Conservation (phyloP, 2,329 filamentous ascomycete genomes). For the Aspergillus phoenicis region DNA sequence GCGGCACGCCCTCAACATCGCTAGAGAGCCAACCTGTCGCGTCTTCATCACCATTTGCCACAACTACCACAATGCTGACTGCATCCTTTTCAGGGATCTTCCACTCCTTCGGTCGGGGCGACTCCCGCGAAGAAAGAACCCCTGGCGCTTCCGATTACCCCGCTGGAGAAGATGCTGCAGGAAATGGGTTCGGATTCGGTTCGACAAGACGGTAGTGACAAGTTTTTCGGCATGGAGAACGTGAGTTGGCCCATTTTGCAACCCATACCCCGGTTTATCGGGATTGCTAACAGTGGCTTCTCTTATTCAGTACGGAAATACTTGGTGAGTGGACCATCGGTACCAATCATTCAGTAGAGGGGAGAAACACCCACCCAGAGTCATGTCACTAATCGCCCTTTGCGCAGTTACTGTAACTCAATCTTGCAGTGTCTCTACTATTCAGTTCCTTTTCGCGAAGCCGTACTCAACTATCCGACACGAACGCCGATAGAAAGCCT, state of each 20-base stretch:
- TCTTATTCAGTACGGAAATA: conserved; percentile 80
- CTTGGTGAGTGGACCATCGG: conserved; percentile 69
- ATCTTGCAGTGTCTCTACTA: conserved; percentile 97
- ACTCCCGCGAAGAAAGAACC: conserved; percentile 62
- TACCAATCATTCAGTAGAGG: background rate
- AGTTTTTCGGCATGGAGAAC: conserved; percentile 98
- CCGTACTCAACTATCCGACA: conserved; percentile 87
- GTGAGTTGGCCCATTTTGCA: conserved; percentile 58
- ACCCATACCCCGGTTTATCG: background rate
- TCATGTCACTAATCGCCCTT: conserved; percentile 10
- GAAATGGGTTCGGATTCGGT: conserved; percentile 81
- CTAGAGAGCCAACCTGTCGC: background rate
- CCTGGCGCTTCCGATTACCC: conserved; percentile 58
- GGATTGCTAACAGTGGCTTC: conserved; percentile 22
- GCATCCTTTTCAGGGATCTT: conserved; percentile 44
- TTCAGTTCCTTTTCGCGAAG: conserved; percentile 88
- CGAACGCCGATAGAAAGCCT: conserved; percentile 70
- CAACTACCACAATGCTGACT: conserved; percentile 21
- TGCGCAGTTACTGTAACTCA: conserved; percentile 88
- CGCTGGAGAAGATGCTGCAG: conserved; percentile 74
- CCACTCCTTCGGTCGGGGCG: conserved; percentile 49
- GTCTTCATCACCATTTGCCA: background rate
- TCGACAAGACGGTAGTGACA: conserved; percentile 87
- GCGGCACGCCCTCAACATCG: background rate
- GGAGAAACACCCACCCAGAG: background rate